Conservation (phyloP, 2,329 filamentous ascomycete genomes). For the Davidsoniella australis region DNA sequence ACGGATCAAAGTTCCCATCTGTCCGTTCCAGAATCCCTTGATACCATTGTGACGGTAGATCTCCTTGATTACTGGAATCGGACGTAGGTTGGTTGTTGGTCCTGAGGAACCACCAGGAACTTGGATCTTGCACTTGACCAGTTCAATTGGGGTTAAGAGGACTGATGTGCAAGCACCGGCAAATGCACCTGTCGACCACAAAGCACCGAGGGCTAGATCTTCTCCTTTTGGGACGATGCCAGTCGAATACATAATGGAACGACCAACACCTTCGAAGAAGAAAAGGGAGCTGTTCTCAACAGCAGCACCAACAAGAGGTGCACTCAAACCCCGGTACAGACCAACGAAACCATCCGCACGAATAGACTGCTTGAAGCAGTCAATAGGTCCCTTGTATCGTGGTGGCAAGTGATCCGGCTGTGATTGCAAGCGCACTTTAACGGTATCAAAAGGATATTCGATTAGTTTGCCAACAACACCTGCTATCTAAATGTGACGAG, state of each 20-base stretch:
- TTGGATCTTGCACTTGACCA: constrained; percentile 98
- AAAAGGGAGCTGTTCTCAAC: constrained; percentile 87
- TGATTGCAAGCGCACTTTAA: constrained; percentile 95
- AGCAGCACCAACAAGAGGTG: constrained; percentile 77
- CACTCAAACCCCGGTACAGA: constrained; percentile 83
- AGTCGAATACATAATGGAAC: constrained; percentile 42
- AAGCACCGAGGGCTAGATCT: constrained; percentile 53
- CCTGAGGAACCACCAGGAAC: constrained; percentile 31
- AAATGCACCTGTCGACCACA: constrained; percentile 68
- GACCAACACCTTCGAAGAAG: constrained; percentile 68
- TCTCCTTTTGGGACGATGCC: constrained; percentile 33
- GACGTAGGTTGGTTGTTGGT: constrained; percentile 33
- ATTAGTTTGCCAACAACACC: constrained; percentile 89
- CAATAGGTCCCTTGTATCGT: constrained; percentile 69
- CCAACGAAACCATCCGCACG: constrained; percentile 60
- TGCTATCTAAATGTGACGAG: constrained; percentile 38
- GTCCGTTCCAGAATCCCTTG: constrained; percentile 84
- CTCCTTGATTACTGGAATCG: constrained; percentile 55
- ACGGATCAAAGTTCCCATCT: constrained; percentile 80
- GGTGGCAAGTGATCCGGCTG: constrained; percentile 72
- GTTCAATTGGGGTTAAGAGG: constrained; percentile 83
- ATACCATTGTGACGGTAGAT: constrained; percentile 73
- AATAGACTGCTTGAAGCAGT: constrained; percentile 83
- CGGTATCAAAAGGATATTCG: constrained; percentile 95
- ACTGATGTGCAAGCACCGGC: constrained; percentile 81